Conservation (phyloP, 768 basidiomycete genomes). For the Pulveroboletus ravenelii region DNA sequence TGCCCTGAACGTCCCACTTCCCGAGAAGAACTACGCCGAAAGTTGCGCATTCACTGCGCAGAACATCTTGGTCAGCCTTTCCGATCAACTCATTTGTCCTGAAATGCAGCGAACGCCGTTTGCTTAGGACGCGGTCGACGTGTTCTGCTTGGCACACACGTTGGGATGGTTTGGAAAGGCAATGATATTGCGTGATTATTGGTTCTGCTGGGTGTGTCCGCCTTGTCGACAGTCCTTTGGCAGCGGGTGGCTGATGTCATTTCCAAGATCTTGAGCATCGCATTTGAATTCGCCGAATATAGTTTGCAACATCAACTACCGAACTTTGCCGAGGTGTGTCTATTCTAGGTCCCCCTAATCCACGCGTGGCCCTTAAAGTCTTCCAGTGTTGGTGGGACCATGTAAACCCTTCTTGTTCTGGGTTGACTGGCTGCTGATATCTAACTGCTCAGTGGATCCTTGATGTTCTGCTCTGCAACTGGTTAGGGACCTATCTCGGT, state of each 20-base stretch:
- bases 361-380: constrained; percentile 15
- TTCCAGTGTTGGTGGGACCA: constrained; percentile 90
- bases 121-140: constrained; percentile 69
- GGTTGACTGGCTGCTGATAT: constrained; percentile 8
- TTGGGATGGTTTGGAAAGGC: constrained; percentile 92
- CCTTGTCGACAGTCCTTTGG: neutral
- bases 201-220: constrained; percentile 82
- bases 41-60: constrained; percentile 60
- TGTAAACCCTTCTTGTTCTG: constrained; percentile 40
- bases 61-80: constrained; percentile 60
- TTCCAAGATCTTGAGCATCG: constrained; percentile 73
- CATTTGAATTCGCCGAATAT: constrained; percentile 87
- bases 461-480: constrained; percentile 84
- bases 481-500: constrained; percentile 83
- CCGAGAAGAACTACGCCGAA: constrained; percentile 85
- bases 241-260: constrained; percentile 8
- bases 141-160: constrained; percentile 82
- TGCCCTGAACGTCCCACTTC: constrained; percentile 62
- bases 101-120: constrained; percentile 1
- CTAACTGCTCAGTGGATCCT: constrained; percentile 63
- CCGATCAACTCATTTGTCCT: neutral
- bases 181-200: constrained; percentile 84
- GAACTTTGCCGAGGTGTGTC: constrained; percentile 78
- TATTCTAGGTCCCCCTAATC: constrained; percentile 10
- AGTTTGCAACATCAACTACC: constrained; percentile 83